These are phyloP conservation scores for Fusarium agapanthi DNA, from an alignment of 2,329 filamentous ascomycete genomes.

Conservation along the genomic window DNA sequence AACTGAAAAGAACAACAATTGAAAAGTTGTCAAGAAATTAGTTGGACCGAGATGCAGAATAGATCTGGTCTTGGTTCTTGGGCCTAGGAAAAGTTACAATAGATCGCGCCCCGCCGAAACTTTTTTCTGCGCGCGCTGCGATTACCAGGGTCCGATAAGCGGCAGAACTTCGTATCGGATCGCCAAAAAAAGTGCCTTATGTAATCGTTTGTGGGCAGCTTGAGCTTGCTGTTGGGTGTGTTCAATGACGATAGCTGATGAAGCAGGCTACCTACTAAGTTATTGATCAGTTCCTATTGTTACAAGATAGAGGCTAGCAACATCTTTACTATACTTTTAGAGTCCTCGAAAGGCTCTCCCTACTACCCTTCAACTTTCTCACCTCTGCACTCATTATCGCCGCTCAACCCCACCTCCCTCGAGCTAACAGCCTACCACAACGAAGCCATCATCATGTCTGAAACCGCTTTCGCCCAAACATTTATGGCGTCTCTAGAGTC, in stretches of 20 bases:
- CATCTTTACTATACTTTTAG: background rate
- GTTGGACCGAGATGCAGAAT: slow-evolving; percentile 25
- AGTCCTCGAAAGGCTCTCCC: background rate
- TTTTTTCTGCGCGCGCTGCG: slow-evolving; percentile 46
- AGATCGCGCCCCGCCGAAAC: slow-evolving; percentile 49
- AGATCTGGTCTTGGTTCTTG: slow-evolving; percentile 31
- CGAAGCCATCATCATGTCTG: slow-evolving; percentile 67
- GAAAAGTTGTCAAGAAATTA: slow-evolving; percentile 13
- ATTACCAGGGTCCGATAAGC: slow-evolving; percentile 46
- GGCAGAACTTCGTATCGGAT: slow-evolving; percentile 46
- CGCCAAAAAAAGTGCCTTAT: slow-evolving; percentile 5
- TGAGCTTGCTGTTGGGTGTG: slow-evolving; percentile 23
- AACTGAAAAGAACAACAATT: slow-evolving; percentile 6
- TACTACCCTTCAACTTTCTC: background rate
- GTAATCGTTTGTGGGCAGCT: slow-evolving; percentile 30
- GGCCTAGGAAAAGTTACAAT: slow-evolving; percentile 35
- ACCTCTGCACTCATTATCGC: background rate
- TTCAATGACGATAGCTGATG: slow-evolving; percentile 30
- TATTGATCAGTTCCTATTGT: background rate
- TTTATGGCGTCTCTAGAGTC: slow-evolving; percentile 85
- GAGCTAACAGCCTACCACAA: slow-evolving; percentile 5
- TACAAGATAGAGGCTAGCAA: background rate
- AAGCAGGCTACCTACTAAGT: background rate
- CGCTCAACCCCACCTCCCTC: slow-evolving; percentile 37
- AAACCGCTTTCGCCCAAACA: slow-evolving; percentile 82